These are phyloP conservation scores for Kodamaea sp. DNA, from an alignment of 1,139 yeast genomes.

Conservation along the genomic window DNA sequence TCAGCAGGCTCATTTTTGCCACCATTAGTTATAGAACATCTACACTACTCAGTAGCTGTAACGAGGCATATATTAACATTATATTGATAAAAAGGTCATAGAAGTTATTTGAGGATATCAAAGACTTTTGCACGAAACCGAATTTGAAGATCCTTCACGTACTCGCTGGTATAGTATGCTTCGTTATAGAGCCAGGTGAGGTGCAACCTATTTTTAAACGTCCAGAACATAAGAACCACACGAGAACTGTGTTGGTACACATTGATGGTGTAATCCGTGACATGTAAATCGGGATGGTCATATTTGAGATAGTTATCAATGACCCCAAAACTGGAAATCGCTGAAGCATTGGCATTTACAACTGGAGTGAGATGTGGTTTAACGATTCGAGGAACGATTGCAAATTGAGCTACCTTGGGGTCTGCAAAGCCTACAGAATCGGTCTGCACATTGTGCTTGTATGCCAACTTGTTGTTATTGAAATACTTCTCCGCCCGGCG, in stretches of 20 bases:
- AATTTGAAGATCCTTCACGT: too few species aligned
- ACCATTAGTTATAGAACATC: too few species aligned
- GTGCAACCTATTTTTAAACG: conserved; percentile 14
- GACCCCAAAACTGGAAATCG: background rate
- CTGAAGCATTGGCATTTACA: too few species aligned
- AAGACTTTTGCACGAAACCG: too few species aligned
- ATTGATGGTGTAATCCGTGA: background rate
- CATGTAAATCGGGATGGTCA: background rate
- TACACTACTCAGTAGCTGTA: too few species aligned
- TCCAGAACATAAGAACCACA: background rate
- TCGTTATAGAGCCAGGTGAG: too few species aligned
- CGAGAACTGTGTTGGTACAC: background rate
- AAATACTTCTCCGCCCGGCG: background rate
- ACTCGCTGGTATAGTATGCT: too few species aligned
- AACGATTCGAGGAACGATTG: background rate
- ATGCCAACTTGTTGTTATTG: background rate
- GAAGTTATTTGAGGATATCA: too few species aligned
- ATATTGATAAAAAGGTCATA: too few species aligned
- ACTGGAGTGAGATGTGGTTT: too few species aligned
- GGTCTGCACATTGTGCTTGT: background rate
- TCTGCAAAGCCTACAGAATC: background rate
- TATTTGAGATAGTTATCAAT: background rate
- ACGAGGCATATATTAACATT: too few species aligned
- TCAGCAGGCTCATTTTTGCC: too few species aligned
- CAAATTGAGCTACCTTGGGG: background rate